Base-by-base conservation (phyloP, 108 stramenopile genomes). In the Stephanodiscus triporus region DNA sequence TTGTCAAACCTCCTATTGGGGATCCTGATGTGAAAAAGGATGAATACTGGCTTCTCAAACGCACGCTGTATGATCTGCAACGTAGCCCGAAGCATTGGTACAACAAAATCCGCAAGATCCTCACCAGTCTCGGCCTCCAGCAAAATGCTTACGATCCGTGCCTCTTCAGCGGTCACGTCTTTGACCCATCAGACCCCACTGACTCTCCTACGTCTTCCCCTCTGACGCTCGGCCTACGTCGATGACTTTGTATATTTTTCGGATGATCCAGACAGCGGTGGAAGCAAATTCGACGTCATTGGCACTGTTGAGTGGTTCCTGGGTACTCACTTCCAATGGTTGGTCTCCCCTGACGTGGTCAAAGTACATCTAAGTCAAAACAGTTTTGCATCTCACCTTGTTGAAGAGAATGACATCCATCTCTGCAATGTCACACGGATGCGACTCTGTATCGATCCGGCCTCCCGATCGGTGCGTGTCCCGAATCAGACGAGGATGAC, bases 11-110 rank as follows among this genome's bases (percentile, higher is more conserved):
- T 0, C 77, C 69, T 0, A 29, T 54, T 11, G 62, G 72, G 4
- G 72, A 73, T 36, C 72, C 72, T 0, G 72, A 50, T 8, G n/a
- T 48, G 2, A 19, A 36, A 2, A 51, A 63, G 9, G 72, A 38
- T 20, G 36, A 36, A n/a, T 73, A 63, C 10, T 78, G 77, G 70
- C 30, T 38, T 2, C 43, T 78, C 2, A 54, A 57, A 4, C 71
- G 71, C 40, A 78, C 70, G 3, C 49, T 77, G 17, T 77, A 77
- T 53, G 76, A 70, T 2, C 45, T 77, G 0, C 61, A 60, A 0
- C 32, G 70, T 0, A 26, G 20, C 16, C 70, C 77, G 0, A 48
- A 49, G 4, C 78, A 78, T 57, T 78, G 78, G 78, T 78, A 73
- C 19, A 50, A 73, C 22, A 72, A 34, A 27, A 20, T 78, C 16